phyloP scores from a whole-genome alignment of 129 eudicot species.

The Pittosporum tobira region DNA sequence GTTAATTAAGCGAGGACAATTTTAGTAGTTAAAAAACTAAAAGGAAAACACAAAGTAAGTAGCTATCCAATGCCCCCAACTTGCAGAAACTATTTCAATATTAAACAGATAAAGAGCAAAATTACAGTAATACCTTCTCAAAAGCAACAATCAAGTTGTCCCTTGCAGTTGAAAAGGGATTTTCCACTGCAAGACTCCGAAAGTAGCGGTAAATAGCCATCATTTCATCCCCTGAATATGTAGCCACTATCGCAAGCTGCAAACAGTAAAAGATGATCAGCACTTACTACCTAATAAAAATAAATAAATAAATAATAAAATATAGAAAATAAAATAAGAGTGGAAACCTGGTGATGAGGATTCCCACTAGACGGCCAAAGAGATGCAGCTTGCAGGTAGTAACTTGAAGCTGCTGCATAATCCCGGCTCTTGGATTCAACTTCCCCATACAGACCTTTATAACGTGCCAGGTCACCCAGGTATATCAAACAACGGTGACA shows the following conservation, averaged over 20 bases:
- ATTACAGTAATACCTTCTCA: constrained; percentile 43
- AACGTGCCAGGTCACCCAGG: constrained; percentile 70
- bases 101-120: no score
- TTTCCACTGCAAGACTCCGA: constrained; percentile 50
- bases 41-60: no score
- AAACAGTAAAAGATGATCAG: neutral
- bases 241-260: constrained; percentile 63
- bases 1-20: no score
- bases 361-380: constrained; percentile 73
- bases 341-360: constrained; percentile 58
- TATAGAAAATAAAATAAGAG: neutral
- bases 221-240: constrained; percentile 60
- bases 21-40: no score
- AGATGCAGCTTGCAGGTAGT: constrained; percentile 61
- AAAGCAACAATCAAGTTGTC: constrained; percentile 54
- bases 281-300: neutral
- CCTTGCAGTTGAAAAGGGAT: constrained; percentile 50
- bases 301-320: neutral
- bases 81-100: no score
- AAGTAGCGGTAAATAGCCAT: constrained; percentile 54
- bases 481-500: constrained; percentile 66
- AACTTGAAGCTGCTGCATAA: constrained; percentile 64
- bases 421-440: constrained; percentile 58
- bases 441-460: constrained; percentile 61
- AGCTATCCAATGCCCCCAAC: no score